A percentile compares a stretch with the other conserved stretches of the same genome.
phyloP scores from a whole-genome alignment of 2,329 filamentous ascomycete genomes.

The Diaporthe sp. region DNA sequence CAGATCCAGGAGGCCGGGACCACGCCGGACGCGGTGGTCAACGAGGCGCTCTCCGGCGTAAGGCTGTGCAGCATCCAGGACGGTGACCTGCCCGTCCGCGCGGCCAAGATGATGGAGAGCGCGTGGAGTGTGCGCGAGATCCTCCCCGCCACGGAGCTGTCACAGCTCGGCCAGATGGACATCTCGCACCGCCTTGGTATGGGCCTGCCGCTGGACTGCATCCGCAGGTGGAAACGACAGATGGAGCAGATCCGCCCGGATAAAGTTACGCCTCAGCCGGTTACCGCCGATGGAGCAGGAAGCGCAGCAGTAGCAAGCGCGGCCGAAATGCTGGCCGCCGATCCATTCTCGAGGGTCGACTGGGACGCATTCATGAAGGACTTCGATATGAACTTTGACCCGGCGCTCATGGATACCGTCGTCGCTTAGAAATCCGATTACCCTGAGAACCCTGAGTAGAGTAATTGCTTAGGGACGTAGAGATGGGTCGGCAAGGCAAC shows the following conservation, averaged over 20 bases:
- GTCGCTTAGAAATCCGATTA: conserved; percentile 1
- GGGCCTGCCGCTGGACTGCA: conserved; percentile 63
- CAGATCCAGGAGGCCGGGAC: conserved; percentile 41
- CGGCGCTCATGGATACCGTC: conserved; percentile 35
- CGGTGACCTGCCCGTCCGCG: conserved; percentile 61
- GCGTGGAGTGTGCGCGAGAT: conserved; percentile 58
- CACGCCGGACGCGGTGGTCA: conserved; percentile 35
- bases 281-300: conserved; percentile 2
- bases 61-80: conserved; percentile 61
- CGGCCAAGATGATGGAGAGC: conserved; percentile 60
- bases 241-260: conserved; percentile 54
- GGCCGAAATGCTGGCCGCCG: conserved; percentile 41
- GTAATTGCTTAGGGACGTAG: not conserved
- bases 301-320: conserved; percentile 18
- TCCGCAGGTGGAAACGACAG: conserved; percentile 59
- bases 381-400: conserved; percentile 59
- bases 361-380: conserved; percentile 65
- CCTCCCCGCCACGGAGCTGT: conserved; percentile 53
- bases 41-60: conserved; percentile 51
- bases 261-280: conserved; percentile 41
- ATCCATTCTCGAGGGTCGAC: conserved; percentile 60
- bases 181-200: conserved; percentile 62
- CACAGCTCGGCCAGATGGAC: conserved; percentile 51
- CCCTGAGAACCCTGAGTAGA: too few relatives aligned
- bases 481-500: not conserved